phyloP scores from a whole-genome alignment of 495 filamentous ascomycete genomes.

The Clohesyomyces aquaticus region DNA sequence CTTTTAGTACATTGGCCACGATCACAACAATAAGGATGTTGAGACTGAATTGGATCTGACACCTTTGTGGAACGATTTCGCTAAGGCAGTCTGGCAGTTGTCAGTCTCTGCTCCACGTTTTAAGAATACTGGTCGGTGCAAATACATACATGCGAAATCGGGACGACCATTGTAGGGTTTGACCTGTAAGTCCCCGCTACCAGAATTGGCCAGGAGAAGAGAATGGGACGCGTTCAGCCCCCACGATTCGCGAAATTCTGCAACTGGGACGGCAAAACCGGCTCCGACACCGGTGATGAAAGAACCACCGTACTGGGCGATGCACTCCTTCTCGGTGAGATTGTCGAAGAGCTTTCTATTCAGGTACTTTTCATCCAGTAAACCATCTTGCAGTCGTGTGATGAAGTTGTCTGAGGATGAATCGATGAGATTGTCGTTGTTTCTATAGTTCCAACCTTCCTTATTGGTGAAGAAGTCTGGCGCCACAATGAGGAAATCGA shows the following conservation, averaged over 20 bases:
- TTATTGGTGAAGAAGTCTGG: constrained; percentile 40
- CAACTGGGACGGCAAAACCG: constrained; percentile 17
- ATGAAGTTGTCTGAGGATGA: background rate
- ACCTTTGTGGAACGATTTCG: constrained; percentile 9
- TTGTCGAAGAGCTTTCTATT: constrained; percentile 17
- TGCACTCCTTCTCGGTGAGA: constrained; percentile 15
- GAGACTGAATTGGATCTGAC: constrained; percentile 19
- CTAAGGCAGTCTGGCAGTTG: constrained; percentile 20
- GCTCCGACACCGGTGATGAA: constrained; percentile 14
- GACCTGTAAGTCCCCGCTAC: constrained; percentile 4
- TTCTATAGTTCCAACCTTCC: constrained; percentile 1
- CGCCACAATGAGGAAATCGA: constrained; percentile 45
- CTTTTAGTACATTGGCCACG: constrained; percentile 20
- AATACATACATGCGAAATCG: constrained; percentile 6
- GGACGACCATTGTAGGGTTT: constrained; percentile 1
- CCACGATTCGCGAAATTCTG: background rate
- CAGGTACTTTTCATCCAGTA: constrained; percentile 20
- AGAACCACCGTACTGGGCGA: background rate
- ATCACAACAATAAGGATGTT: constrained; percentile 25
- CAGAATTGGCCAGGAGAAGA: background rate
- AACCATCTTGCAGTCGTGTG: background rate
- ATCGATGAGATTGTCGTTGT: background rate
- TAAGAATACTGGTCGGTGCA: background rate
- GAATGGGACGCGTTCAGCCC: constrained; percentile 1
- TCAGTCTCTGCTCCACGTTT: background rate